Conservation (phyloP, 2,329 filamentous ascomycete species). For the Nannizziopsis arthrosporioides region DNA sequence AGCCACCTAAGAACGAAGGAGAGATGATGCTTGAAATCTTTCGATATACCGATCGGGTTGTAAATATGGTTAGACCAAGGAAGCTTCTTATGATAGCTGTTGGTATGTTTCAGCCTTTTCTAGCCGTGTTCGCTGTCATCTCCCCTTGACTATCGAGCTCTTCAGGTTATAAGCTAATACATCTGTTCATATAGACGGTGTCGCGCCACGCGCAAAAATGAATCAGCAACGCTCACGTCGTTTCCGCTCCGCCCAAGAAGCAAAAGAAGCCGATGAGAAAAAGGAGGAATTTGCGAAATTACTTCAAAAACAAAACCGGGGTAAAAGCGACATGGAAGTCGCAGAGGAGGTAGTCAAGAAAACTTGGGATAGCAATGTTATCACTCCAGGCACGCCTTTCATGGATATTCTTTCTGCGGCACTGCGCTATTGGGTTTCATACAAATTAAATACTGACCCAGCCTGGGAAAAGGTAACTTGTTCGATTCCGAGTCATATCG, state of each 20-base stretch:
- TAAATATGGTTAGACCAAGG: slow-evolving; percentile 95
- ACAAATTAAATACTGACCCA: slow-evolving; percentile 94
- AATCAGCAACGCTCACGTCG: slow-evolving; percentile 95
- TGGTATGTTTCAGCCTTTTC: slow-evolving; percentile 40
- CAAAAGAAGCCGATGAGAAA: slow-evolving; percentile 83
- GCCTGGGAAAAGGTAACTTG: slow-evolving; percentile 63
- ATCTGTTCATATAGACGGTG: slow-evolving; percentile 56
- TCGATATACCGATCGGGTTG: slow-evolving; percentile 94
- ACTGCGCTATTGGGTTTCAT: slow-evolving; percentile 90
- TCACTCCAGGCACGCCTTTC: slow-evolving; percentile 94
- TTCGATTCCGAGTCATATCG: not conserved
- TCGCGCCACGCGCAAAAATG: slow-evolving; percentile 97
- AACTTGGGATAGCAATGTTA: slow-evolving; percentile 79
- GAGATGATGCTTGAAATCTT: slow-evolving; percentile 99
- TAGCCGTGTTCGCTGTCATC: slow-evolving; percentile 9
- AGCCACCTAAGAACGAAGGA: slow-evolving; percentile 83
- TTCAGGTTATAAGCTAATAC: slow-evolving; percentile 19
- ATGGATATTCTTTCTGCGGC: slow-evolving; percentile 91
- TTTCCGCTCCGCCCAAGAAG: slow-evolving; percentile 88
- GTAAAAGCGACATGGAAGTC: slow-evolving; percentile 49
- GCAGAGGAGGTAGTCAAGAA: slow-evolving; percentile 60
- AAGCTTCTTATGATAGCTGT: slow-evolving; percentile 97
- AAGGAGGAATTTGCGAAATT: slow-evolving; percentile 79
- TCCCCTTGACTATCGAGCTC: slow-evolving; percentile 15
- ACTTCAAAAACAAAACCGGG: slow-evolving; percentile 65